phyloP scores from a whole-genome alignment of 2,329 filamentous ascomycete species.

The Neonectria punicea region DNA sequence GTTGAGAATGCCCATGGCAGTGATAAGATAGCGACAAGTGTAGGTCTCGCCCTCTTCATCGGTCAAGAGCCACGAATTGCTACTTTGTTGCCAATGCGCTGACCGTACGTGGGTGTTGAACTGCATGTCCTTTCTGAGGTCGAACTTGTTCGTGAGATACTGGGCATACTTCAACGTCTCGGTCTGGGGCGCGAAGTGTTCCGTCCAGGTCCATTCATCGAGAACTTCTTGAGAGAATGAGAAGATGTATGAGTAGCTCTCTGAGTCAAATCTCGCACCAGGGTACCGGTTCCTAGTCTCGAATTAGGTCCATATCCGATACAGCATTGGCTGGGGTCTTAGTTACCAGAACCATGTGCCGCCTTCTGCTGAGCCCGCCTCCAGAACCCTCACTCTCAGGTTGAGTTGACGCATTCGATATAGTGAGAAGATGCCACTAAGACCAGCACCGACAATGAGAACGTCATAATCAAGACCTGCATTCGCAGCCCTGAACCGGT shows the following conservation, averaged over 20 bases:
- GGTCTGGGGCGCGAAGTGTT: constrained; percentile 46
- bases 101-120: constrained; percentile 52
- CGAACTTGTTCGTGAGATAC: constrained; percentile 24
- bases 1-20: constrained; percentile 44
- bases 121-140: constrained; percentile 49
- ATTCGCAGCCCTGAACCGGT: neutral
- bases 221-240: constrained; percentile 52
- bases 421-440: constrained; percentile 54
- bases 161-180: constrained; percentile 25
- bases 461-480: constrained; percentile 35
- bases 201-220: constrained; percentile 54
- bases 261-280: constrained; percentile 52
- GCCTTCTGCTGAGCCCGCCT: constrained; percentile 53
- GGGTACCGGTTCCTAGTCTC: constrained; percentile 52
- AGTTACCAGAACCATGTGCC: constrained; percentile 58
- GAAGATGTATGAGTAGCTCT: constrained; percentile 55
- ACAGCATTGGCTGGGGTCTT: neutral
- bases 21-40: constrained; percentile 42
- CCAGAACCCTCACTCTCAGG: constrained; percentile 50
- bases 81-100: constrained; percentile 47
- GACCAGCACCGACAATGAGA: constrained; percentile 35
- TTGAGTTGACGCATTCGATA: constrained; percentile 54
- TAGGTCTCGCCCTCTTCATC: constrained; percentile 39
- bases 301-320: neutral
- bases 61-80: constrained; percentile 43